Evolutionary conservation across 139 green algal genomes (phyloP), one percentile per base, ranked within the genome.

Genomic region (Monoraphidium neglectum): DNA sequence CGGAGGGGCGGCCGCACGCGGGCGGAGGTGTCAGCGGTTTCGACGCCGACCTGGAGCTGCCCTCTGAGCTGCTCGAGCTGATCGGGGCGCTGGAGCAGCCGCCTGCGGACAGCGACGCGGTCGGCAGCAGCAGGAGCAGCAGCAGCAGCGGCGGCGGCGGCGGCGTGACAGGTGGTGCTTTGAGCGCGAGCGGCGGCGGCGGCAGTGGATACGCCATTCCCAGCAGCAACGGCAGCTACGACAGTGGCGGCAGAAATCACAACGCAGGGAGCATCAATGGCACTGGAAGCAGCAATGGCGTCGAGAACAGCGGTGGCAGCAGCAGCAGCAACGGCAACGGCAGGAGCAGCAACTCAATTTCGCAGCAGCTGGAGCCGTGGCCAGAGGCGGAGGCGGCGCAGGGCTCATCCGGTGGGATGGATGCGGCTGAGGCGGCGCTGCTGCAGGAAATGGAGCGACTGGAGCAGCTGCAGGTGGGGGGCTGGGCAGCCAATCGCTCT

Each of bases 311-410:
- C 12, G 43, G 43, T 12, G 54, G 33, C 38, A 56, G 6, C 68
- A 68, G 68, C 32, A 30, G 70, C 28, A 61, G 36, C 38, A 71
- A n/a, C 40, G 37, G 4, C 65, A 71, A 38, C 38, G 51, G 65
- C 65, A 71, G 40, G 38, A 72, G 43, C 64, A 51, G 64, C 64
- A 70, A 36, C 33, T 21, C 18, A 47, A 47, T n/a, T n/a, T n/a
- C n/a, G n/a, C n/a, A n/a, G n/a, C n/a, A n/a, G n/a, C n/a, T n/a
- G n/a, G n/a, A n/a, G n/a, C n/a, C n/a, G n/a, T n/a, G n/a, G n/a
- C n/a, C n/a, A n/a, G n/a, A n/a, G n/a, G n/a, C n/a, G n/a, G n/a
- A n/a, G n/a, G n/a, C n/a, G n/a, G n/a, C n/a, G n/a, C n/a, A n/a
- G n/a, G n/a, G n/a, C n/a, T n/a, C n/a, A n/a, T n/a, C n/a, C n/a